A percentile compares a stretch with the other conserved stretches of the same genome.
These are phyloP conservation scores for Capsicum pubescens DNA, from an alignment of 257 asterid genomes.

Conservation along the genomic window DNA sequence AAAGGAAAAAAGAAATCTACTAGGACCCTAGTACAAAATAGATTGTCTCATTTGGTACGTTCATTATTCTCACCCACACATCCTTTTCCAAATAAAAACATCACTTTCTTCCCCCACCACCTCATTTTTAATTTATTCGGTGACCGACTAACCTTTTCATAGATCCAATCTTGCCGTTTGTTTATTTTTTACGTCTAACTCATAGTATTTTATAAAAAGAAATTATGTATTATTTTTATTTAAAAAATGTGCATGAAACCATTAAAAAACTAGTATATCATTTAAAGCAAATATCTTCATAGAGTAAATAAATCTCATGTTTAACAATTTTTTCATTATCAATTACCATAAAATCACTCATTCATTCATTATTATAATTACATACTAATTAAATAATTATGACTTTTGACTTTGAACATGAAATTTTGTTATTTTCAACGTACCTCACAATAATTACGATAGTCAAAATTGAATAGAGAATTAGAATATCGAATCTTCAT, in stretches of 20 bases:
- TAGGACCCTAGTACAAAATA: neutral
- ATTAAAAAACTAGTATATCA: no score
- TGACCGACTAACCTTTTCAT: neutral
- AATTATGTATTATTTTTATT: neutral
- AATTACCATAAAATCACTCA: neutral
- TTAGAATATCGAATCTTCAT: no score
- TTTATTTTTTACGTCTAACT: neutral
- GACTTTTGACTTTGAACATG: no score
- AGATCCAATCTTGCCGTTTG: neutral
- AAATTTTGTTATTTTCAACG: no score
- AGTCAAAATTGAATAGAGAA: no score
- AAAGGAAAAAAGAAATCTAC: neutral
- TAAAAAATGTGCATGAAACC: no score
- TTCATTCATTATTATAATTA: no score
- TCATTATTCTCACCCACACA: neutral
- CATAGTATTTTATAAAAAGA: neutral
- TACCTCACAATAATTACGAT: no score
- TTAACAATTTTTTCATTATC: neutral
- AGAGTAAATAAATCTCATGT: neutral
- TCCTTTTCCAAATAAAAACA: neutral
- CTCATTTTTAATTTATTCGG: neutral
- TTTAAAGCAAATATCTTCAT: no score
- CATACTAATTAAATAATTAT: no score
- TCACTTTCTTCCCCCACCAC: neutral
- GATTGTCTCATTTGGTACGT: neutral